Conservation (phyloP, 345 rosid species). For the Eucalyptus virginea region DNA sequence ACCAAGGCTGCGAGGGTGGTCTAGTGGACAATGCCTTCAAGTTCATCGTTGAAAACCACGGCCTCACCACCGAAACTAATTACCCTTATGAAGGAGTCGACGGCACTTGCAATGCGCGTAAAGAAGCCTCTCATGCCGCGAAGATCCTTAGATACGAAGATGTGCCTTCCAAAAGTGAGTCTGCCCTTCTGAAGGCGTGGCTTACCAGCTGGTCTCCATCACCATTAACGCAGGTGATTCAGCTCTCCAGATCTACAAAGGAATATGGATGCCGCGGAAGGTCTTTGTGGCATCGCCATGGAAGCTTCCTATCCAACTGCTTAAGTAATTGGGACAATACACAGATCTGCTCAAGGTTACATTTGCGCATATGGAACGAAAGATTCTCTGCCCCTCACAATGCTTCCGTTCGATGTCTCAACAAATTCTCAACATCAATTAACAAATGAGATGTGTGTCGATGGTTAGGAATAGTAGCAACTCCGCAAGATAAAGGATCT, state of each 20-base stretch:
- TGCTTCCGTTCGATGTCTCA: background rate
- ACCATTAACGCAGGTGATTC: background rate
- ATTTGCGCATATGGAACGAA: background rate
- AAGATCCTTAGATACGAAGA: background rate
- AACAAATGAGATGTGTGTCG: background rate
- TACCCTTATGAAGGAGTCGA: slow-evolving; percentile 1
- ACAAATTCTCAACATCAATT: background rate
- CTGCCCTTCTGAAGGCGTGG: background rate
- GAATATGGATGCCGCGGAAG: background rate
- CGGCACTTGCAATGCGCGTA: background rate
- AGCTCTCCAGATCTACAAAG: background rate
- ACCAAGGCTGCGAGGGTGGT: background rate
- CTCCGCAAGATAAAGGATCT: background rate
- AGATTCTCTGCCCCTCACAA: background rate
- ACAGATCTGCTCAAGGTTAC: background rate
- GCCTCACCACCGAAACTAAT: background rate
- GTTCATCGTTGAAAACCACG: background rate
- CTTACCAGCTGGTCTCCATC: background rate
- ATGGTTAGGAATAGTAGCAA: background rate
- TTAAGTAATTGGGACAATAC: background rate
- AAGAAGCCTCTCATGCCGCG: background rate
- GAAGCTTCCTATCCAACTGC: background rate
- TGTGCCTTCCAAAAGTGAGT: background rate
- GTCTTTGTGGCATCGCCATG: background rate
- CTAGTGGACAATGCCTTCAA: background rate